Percentiles rank a stretch among this genome's conserved stretches.
Conservation (phyloP, 1,284 basidiomycete species). For the Thelephora terrestris region DNA sequence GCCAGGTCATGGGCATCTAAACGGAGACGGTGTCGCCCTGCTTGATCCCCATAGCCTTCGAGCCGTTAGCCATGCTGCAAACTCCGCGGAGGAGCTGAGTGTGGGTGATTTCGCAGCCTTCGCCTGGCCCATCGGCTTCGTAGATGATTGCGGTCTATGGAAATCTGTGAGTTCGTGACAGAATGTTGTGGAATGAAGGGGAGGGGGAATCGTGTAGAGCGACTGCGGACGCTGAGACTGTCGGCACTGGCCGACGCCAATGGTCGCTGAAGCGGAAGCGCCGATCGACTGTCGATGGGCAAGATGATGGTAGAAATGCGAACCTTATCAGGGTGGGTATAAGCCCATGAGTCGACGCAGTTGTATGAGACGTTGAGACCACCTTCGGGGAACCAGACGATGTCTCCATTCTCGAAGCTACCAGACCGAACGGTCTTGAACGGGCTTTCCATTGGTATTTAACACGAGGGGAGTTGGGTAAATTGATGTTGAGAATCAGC, state of each 20-base stretch:
- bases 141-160: constrained; percentile 87
- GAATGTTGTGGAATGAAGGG: background rate
- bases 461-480: too few species aligned
- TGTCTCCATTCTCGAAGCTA: too few species aligned
- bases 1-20: constrained; percentile 88
- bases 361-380: constrained; percentile 95
- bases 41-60: constrained; percentile 85
- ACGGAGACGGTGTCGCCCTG: constrained; percentile 94
- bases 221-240: too few species aligned
- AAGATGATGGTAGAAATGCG: constrained; percentile 11
- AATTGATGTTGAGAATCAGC: too few species aligned
- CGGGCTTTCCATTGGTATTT: too few species aligned
- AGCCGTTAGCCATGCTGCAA: constrained; percentile 84
- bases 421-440: too few species aligned
- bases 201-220: background rate
- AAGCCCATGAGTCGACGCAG: constrained; percentile 94
- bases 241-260: too few species aligned
- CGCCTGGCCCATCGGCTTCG: constrained; percentile 91
- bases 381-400: too few species aligned
- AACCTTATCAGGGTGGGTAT: constrained; percentile 84
- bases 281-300: constrained; percentile 3
- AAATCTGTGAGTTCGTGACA: background rate
- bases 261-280: too few species aligned
- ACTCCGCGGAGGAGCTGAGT: constrained; percentile 86
- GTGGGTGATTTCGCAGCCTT: constrained; percentile 74